phyloP scores from a whole-genome alignment of 2,329 filamentous ascomycete genomes.

The Colletotrichum higginsianum region DNA sequence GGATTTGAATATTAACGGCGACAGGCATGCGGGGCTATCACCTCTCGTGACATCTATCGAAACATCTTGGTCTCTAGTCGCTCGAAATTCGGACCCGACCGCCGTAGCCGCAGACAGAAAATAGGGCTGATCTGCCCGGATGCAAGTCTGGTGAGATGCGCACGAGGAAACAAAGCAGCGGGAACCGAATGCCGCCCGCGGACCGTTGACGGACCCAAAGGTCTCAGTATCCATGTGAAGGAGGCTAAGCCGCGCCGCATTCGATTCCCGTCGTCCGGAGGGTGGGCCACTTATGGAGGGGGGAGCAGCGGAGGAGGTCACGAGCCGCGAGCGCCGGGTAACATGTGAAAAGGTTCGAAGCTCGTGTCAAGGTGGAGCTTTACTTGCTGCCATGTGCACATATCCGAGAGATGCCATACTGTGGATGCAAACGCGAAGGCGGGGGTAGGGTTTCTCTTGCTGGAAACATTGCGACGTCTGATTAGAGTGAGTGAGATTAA shows the following conservation, averaged over 20 bases:
- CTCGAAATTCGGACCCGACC: not conserved
- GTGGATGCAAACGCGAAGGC: no score
- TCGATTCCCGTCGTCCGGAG: conserved; percentile 22
- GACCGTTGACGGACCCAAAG: not conserved
- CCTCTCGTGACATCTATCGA: not conserved
- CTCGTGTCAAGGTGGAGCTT: no score
- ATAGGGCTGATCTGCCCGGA: no score
- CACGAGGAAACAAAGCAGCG: not conserved
- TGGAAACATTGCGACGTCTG: no score
- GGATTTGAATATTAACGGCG: not conserved
- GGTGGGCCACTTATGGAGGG: not conserved
- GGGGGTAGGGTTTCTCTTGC: no score
- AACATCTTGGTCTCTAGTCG: not conserved
- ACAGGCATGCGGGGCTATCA: not conserved
- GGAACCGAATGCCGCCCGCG: not conserved
- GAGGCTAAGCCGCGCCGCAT: conserved; percentile 15
- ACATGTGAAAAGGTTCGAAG: conserved; percentile 21
- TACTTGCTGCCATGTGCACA: no score
- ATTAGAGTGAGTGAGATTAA: no score
- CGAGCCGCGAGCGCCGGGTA: not conserved
- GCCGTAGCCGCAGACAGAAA: not conserved
- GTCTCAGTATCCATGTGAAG: conserved; percentile 13
- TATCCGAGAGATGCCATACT: no score
- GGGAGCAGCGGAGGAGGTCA: not conserved
- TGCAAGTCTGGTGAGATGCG: not conserved